phyloP scores from a whole-genome alignment of 768 basidiomycete species.

The Agaricus sinodeliciosus region DNA sequence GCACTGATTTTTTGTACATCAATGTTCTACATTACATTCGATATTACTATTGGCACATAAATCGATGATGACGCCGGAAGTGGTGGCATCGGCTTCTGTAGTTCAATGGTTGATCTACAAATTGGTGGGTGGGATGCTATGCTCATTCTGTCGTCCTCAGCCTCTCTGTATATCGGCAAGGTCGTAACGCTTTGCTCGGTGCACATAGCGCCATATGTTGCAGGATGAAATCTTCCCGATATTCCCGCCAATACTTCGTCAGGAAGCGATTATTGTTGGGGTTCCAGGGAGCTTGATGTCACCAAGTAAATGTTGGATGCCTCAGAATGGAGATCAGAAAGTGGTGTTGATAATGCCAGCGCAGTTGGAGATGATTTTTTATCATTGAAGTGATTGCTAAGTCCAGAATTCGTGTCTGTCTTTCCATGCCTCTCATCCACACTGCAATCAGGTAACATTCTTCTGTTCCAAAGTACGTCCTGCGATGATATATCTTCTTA shows the following conservation, averaged over 20 bases:
- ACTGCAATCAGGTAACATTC: too few relatives aligned
- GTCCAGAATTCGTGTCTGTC: background rate
- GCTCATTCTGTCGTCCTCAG: constrained; percentile 5
- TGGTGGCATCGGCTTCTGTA: background rate
- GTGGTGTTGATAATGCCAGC: background rate
- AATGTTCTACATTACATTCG: background rate
- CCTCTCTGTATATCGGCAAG: constrained; percentile 2
- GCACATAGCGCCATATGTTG: background rate
- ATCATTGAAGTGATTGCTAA: too few relatives aligned
- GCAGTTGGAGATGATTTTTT: background rate
- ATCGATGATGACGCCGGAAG: background rate
- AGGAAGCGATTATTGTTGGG: background rate
- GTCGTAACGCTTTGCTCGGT: constrained; percentile 3
- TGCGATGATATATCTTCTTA: too few relatives aligned
- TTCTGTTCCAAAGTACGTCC: too few relatives aligned
- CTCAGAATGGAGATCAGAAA: background rate
- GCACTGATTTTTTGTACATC: too few relatives aligned
- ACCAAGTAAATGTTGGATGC: background rate
- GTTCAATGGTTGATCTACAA: background rate
- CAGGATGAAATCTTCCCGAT: background rate
- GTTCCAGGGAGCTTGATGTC: constrained; percentile 4
- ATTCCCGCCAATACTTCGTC: background rate
- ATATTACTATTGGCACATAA: background rate
- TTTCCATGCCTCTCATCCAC: too few relatives aligned
- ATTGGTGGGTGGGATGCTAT: constrained; percentile 3